phyloP scores from a whole-genome alignment of 805 yeast genomes.

The Hanseniaspora pseudoguilliermondii region DNA sequence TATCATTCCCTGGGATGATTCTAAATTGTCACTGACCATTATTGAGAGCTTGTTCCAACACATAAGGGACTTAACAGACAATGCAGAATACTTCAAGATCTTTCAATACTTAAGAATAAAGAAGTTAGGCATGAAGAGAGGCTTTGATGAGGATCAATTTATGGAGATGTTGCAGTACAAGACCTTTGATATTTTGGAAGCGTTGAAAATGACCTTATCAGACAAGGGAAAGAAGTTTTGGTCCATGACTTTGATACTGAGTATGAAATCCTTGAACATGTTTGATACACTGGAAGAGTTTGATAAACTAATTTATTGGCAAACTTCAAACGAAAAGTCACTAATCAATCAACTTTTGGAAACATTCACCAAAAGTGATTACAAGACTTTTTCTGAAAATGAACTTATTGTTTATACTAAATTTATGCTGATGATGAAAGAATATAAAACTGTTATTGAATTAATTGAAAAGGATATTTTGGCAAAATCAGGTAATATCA shows the following conservation, averaged over 20 bases:
- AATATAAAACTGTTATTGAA: not conserved
- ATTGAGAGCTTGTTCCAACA: conserved; percentile 7
- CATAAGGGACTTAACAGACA: not conserved
- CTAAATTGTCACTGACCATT: not conserved
- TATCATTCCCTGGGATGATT: conserved; percentile 9
- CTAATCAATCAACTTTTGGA: not conserved
- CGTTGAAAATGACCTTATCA: not conserved
- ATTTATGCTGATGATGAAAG: not conserved
- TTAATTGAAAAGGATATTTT: not conserved
- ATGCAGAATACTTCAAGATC: not conserved
- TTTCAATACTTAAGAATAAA: conserved; percentile 9
- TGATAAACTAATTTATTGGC: conserved; percentile 4
- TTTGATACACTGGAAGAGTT: not conserved
- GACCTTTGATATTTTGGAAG: conserved; percentile 1
- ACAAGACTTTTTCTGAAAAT: not conserved
- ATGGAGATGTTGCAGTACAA: not conserved
- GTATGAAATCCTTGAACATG: conserved; percentile 1
- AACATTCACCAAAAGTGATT: not conserved
- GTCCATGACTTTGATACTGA: not conserved
- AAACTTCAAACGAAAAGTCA: not conserved
- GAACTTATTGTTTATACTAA: conserved; percentile 12
- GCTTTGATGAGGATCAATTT: not conserved
- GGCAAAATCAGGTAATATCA: conserved; percentile 8
- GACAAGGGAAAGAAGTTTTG: conserved; percentile 1
- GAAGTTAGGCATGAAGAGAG: conserved; percentile 3